Base-by-base conservation (phyloP, 441 rosid species). In the Mallotus repandus region DNA sequence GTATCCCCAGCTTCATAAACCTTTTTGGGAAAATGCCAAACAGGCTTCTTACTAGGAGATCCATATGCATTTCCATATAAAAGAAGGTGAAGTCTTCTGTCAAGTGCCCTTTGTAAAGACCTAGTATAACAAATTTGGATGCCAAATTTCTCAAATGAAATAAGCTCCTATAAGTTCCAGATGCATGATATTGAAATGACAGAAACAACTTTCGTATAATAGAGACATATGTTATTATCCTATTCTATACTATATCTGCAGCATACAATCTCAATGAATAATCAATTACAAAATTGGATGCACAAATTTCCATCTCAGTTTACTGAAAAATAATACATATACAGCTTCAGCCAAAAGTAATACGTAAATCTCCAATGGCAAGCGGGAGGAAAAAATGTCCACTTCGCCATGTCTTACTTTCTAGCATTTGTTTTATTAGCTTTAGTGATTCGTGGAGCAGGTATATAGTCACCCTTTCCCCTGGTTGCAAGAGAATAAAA, bases 1-100 rank as follows among this genome's bases (percentile, higher is more conserved):
- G 94, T 91, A 72, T 94, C 95, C 86, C 91, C 99, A 55, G 95
- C 87, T 71, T 88, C 91, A 5, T 91, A 90, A 46, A 89, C 84
- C 81, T 93, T 93, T 76, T 93, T 92, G 0, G 98, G 99, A 79
- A 95, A 93, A 84, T 93, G 99, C 99, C 99, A 95, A 65, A 82
- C 86, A 1, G 97, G 90, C 70, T 87, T 76, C 74, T 76, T 86
- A 57, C 66, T 76, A 25, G 92, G 81, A 82, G 95, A 84, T 71
- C 89, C 87, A 56, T 57, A 79, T n/a, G 86, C 41, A 38, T 84
- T 83, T 38, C 99, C 91, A 66, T 82, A 88, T 57, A 95, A 78
- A 80, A 95, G 90, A 75, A 95, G 97, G 81, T 91, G 93, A 74
- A 91, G 81, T 49, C 93, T 87, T 74, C 89, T 84, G 84, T 93